These are phyloP conservation scores for Fomitopsis palustris DNA, from an alignment of 1,284 basidiomycete species.

Conservation along the genomic window DNA sequence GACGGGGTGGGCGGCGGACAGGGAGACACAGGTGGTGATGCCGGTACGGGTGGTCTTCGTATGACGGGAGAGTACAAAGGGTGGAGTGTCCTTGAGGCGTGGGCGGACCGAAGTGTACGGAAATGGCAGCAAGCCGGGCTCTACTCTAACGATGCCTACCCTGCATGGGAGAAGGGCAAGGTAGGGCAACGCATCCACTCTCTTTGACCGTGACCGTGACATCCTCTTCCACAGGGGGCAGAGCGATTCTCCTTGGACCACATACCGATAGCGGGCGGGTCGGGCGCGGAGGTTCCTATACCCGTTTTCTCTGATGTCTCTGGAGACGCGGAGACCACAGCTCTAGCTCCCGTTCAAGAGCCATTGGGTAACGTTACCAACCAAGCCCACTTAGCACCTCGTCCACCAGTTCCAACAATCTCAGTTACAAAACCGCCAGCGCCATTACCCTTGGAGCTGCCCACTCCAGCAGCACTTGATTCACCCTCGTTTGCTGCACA, in stretches of 20 bases:
- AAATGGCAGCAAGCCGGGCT: conserved; percentile 82
- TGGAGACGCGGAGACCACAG: conserved; percentile 12
- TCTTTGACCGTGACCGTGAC: not conserved
- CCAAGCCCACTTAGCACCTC: conserved; percentile 13
- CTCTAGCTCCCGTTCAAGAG: conserved; percentile 15
- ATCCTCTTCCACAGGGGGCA: conserved; percentile 13
- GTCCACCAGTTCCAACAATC: conserved; percentile 44
- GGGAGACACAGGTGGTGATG: conserved; percentile 73
- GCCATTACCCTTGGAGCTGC: conserved; percentile 61
- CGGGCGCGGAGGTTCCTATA: conserved; percentile 36
- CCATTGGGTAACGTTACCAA: conserved; percentile 23
- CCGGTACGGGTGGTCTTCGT: conserved; percentile 62
- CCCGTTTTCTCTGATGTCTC: conserved; percentile 29
- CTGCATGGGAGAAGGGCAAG: conserved; percentile 45
- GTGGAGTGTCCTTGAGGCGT: conserved; percentile 88
- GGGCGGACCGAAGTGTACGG: conserved; percentile 82
- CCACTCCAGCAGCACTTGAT: conserved; percentile 55
- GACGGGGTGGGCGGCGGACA: conserved; percentile 72
- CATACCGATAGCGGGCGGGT: conserved; percentile 16
- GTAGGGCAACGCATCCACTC: conserved; percentile 27
- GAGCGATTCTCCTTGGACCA: conserved; percentile 26
- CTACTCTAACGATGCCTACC: conserved; percentile 42
- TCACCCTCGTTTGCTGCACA: conserved; percentile 5
- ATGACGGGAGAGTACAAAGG: conserved; percentile 83
- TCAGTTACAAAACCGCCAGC: conserved; percentile 67